Evolutionary conservation across 2,329 filamentous ascomycete genomes (phyloP).

Genomic region (Neopestalotiopsis rosae): DNA sequence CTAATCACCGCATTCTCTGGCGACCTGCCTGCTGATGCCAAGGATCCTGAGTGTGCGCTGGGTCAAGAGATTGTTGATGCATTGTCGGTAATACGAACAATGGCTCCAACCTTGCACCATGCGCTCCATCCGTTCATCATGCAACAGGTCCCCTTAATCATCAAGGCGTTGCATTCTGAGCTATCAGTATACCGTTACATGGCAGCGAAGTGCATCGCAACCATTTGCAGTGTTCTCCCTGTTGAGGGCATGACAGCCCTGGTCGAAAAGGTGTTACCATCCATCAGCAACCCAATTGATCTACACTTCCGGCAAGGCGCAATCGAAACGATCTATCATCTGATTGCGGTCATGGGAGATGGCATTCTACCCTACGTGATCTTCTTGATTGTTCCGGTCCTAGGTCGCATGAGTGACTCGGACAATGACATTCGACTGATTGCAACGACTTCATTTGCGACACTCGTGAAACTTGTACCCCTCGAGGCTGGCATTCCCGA

Average conservation of each 20-base stretch:
- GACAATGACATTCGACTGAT: slow-evolving; percentile 94
- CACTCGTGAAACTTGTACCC: slow-evolving; percentile 94
- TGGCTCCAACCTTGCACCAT: slow-evolving; percentile 86
- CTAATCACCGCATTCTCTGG: slow-evolving; percentile 75
- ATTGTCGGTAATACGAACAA: slow-evolving; percentile 87
- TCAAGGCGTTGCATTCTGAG: slow-evolving; percentile 84
- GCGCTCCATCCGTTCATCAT: slow-evolving; percentile 82
- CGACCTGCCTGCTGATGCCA: slow-evolving; percentile 74
- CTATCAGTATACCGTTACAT: slow-evolving; percentile 95
- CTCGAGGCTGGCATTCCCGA: slow-evolving; percentile 97
- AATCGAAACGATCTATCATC: slow-evolving; percentile 93
- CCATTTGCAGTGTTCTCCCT: slow-evolving; percentile 94
- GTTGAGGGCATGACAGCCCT: slow-evolving; percentile 95
- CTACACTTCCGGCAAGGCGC: slow-evolving; percentile 89
- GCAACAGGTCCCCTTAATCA: slow-evolving; percentile 81
- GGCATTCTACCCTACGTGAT: slow-evolving; percentile 96
- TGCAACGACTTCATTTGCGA: slow-evolving; percentile 95
- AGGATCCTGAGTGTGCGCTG: slow-evolving; percentile 73
- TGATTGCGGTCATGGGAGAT: slow-evolving; percentile 98
- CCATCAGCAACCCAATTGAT: slow-evolving; percentile 89
- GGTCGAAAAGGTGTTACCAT: slow-evolving; percentile 89
- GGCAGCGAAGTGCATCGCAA: slow-evolving; percentile 96
- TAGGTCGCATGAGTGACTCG: slow-evolving; percentile 97
- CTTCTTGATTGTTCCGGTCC: slow-evolving; percentile 95
- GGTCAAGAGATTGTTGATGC: slow-evolving; percentile 95